A percentile compares a stretch with the other conserved stretches of the same genome.
Conservation (phyloP, 441 rosid genomes). For the Dalechampia spathulata region DNA sequence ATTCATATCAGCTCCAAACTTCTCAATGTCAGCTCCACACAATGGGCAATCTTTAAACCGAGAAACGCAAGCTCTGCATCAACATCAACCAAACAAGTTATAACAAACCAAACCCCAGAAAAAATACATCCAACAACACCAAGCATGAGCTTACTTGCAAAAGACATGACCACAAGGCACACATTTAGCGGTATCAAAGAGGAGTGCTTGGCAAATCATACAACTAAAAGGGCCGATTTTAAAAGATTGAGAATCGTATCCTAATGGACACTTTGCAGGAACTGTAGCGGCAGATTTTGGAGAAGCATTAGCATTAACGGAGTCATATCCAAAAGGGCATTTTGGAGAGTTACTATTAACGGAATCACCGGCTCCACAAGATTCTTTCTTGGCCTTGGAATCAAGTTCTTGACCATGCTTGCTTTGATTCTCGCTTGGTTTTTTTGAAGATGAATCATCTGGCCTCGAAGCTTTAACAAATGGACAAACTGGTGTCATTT, state of each 20-base stretch:
- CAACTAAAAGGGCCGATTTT: conserved; percentile 97
- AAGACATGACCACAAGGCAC: conserved; percentile 82
- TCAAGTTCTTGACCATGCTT: background rate
- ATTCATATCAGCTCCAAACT: conserved; percentile 56
- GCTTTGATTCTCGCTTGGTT: background rate
- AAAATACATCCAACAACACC: background rate
- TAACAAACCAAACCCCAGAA: background rate
- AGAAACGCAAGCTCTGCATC: conserved; percentile 53
- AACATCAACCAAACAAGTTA: conserved; percentile 1
- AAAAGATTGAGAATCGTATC: conserved; percentile 83
- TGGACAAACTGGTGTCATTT: background rate
- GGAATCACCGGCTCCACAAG: background rate
- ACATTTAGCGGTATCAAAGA: conserved; percentile 67
- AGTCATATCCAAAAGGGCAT: conserved; percentile 2
- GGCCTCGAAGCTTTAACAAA: background rate
- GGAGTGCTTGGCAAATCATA: conserved; percentile 81
- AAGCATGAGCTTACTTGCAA: conserved; percentile 61
- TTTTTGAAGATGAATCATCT: background rate
- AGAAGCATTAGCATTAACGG: conserved; percentile 2
- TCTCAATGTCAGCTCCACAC: conserved; percentile 94
- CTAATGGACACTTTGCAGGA: conserved; percentile 72
- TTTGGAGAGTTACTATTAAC: background rate
- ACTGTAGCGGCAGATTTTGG: conserved; percentile 22
- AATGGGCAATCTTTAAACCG: conserved; percentile 91
- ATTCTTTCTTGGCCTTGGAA: background rate